Evolutionary conservation across 2,329 filamentous ascomycete genomes (phyloP), one percentile per base, ranked within the genome.

Genomic region (Pyricularia sp.): DNA sequence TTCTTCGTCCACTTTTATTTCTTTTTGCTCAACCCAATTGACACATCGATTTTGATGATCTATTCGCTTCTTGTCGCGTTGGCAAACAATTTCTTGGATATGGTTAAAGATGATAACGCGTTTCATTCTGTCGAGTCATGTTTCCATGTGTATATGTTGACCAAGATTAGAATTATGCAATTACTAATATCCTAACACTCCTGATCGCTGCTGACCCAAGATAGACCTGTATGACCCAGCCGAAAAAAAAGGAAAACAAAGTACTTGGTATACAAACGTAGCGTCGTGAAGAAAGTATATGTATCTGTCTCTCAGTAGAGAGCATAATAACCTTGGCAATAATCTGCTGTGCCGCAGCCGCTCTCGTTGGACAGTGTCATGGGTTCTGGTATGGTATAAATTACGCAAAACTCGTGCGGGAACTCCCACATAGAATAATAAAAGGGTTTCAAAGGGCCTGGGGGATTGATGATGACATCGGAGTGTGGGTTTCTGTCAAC

Each of bases 201-300:
- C 33, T 16, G 13, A 28, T 28, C 55, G 55, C 26, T 26, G 22
- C 2, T 28, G 7, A 28, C 16, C 24, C 55, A 24, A 57, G 16
- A 59, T 13, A 19, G 13, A 24, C 55, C 55, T 59, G 24, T 59
- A 59, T 59, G 26, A 30, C 55, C 44, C 19, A 30, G 44, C 19
- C 3, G 31, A 57, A 30, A 19, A 31, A 57, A 19, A 44, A 44
- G 16, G 28, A 53, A 30, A 24, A 28, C 24, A 62, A 62, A 35
- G 24, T 53, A 55, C 7, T 35, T 33, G 26, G 40, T 53, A 55
- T 64, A 31, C 30, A 64, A 33, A 64, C 49, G 49, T 64, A 64
- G 26, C 62, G 22, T 64, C 62, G 35, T 63, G 60, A 28, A 59
- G 24, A 59, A 59, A 8, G 26, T 59, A 28, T 16, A 26, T 30